Base-by-base conservation (phyloP, 179 eudicot genomes). In the Camellia oleifera region DNA sequence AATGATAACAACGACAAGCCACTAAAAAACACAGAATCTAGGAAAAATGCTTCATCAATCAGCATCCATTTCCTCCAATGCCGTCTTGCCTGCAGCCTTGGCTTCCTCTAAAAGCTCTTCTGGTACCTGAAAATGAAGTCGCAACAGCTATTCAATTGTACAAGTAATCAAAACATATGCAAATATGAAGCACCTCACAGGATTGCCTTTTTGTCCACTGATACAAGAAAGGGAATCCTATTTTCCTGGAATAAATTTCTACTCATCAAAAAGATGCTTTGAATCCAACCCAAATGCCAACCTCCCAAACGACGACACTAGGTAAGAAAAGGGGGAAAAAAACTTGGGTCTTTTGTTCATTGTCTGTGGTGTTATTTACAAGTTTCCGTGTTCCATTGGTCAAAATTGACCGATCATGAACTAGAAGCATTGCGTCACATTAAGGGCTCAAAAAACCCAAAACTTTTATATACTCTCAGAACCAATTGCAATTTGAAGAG, bases 21-120 rank as follows among this genome's bases (percentile, higher is more conserved):
- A 50, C 42, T 54, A 23, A 13, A 42, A 66, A 77, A 23, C 40
- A 67, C 65, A 67, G 0, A n/a, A 67, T 18, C 13, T 17, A 12
- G 50, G 73, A 13, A 52, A 32, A 78, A 72, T 62, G 67, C 76
- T 40, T 66, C 23, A 83, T 83, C 79, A 94, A 86, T 94, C 98
- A 1, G 98, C 97, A 71, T 94, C 98, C 97, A 94, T 94, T 82
- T 94, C 98, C 78, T 94, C 98, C 78, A 94, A 79, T 20, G 98
- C 98, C 17, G 90, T 86, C 78, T 90, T 88, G 54, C 94, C 98
- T 32, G 95, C 97, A 13, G 90, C 77, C 87, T 94, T 94, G 70
- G 98, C 98, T 84, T 87, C 90, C 81, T 91, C 97, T 54, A 94
- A 79, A 74, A 94, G 90, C 62, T 83, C 84, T 10, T 83, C 91